Conservation (phyloP, 139 green algal species). For the Pleodorina starrii region DNA sequence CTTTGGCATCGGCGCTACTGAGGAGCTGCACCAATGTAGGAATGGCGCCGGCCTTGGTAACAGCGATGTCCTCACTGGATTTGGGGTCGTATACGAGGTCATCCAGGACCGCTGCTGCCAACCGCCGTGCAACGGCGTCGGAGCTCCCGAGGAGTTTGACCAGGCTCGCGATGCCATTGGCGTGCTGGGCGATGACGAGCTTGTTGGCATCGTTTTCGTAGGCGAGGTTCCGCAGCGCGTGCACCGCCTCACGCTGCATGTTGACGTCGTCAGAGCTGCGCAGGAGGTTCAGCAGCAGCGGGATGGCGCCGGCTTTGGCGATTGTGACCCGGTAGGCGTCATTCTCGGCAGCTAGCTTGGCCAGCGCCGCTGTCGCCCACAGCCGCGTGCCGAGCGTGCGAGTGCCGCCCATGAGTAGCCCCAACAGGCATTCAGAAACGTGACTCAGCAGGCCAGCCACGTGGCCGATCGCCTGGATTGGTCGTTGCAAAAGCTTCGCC, state of each 20-base stretch:
- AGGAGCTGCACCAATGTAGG: not conserved
- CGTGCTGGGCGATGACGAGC: not conserved
- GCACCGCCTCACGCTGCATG: not conserved
- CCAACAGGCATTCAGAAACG: no score
- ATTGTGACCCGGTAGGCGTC: not conserved
- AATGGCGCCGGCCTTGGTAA: not conserved
- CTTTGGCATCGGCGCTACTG: not conserved
- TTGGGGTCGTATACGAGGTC: not conserved
- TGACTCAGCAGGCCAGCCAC: no score
- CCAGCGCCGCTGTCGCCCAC: no score
- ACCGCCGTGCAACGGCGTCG: not conserved
- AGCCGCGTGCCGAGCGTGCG: no score
- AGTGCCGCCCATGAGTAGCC: no score
- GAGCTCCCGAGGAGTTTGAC: not conserved
- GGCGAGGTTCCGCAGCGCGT: not conserved
- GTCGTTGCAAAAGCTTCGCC: no score
- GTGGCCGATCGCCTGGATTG: no score
- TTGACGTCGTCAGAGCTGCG: not conserved
- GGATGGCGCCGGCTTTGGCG: not conserved
- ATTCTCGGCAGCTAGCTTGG: not conserved
- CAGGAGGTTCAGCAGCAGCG: not conserved
- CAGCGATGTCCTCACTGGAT: not conserved
- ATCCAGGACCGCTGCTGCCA: not conserved
- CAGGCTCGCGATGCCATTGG: not conserved
- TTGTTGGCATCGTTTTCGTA: not conserved